Base-by-base conservation (phyloP, 202 grass and related monocot species). In the Panicum virgatum region DNA sequence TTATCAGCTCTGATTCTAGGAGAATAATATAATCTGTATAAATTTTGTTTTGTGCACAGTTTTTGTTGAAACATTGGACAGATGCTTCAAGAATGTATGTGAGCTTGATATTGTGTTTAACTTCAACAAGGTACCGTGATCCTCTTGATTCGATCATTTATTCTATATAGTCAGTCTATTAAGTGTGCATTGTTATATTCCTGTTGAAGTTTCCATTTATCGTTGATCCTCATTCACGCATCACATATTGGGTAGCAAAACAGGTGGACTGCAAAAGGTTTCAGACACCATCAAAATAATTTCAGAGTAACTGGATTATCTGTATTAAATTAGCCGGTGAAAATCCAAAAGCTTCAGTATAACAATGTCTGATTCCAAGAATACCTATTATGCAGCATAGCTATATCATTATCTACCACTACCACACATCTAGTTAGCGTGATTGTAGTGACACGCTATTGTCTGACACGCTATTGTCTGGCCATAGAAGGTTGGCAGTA, bases 81-180 rank as follows among this genome's bases (percentile, higher is more conserved):
- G 78, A 86, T 98, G 92, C 88, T 98, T 95, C 90, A 98, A 95
- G 82, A 98, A 98, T 93, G 92, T 95, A 27, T 98, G 96, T 2
- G 92, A 98, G 73, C 90, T 93, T 72, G 92, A 98, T 68, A 80
- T 98, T 56, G 93, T 98, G 66, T 98, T 95, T 77, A 95, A 98
- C 82, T 98, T 98, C 73, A 98, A 91, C 77, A 98, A 98, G 96
- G 96, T 98, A 51, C n/a, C 27, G 11, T 65, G 32, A 43, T 76
- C 64, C 47, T 83, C 63, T 36, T 67, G 61, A 46, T 78, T 79
- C 62, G n/a, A 39, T 73, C 25, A n/a, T 54, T 53, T 70, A 60
- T 29, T 83, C 69, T 76, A n/a, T 6, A 72, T 76, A 37, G 73
- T 76, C 15, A 61, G 38, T 7, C 22, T 38, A 65, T 82, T 3